A percentile compares a stretch with the other conserved stretches of the same genome.
phyloP scores from a whole-genome alignment of 2,329 filamentous ascomycete genomes.

The Hymenoscyphus linearis region DNA sequence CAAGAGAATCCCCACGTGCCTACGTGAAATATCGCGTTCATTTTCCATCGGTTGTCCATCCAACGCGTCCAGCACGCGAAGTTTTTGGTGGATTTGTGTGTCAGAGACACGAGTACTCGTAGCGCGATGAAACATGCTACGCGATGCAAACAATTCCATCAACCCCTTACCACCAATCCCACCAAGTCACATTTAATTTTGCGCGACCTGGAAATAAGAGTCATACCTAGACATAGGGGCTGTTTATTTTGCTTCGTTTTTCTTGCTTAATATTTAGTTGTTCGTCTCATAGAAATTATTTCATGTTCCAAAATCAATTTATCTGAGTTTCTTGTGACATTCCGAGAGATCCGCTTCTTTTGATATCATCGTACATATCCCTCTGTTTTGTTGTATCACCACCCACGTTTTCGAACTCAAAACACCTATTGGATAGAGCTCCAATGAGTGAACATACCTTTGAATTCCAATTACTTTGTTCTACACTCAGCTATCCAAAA shows the following conservation, averaged over 20 bases:
- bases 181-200: neutral
- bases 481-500: neutral
- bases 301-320: neutral
- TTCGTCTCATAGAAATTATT: neutral
- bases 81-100: neutral
- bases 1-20: neutral
- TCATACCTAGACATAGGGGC: neutral
- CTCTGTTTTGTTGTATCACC: neutral
- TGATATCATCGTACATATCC: no score
- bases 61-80: neutral
- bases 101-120: neutral
- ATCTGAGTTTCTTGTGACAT: neutral
- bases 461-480: conserved; percentile 1
- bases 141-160: conserved; percentile 2
- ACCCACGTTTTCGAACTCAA: neutral
- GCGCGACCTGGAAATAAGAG: neutral
- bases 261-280: neutral
- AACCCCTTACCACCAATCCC: neutral
- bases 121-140: conserved; percentile 4
- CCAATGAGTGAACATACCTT: conserved; percentile 2
- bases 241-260: neutral
- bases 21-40: neutral
- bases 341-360: neutral
- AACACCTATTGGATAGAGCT: neutral
- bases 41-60: neutral